phyloP scores from a whole-genome alignment of 2,329 filamentous ascomycete genomes.

The Lomentospora prolificans region DNA sequence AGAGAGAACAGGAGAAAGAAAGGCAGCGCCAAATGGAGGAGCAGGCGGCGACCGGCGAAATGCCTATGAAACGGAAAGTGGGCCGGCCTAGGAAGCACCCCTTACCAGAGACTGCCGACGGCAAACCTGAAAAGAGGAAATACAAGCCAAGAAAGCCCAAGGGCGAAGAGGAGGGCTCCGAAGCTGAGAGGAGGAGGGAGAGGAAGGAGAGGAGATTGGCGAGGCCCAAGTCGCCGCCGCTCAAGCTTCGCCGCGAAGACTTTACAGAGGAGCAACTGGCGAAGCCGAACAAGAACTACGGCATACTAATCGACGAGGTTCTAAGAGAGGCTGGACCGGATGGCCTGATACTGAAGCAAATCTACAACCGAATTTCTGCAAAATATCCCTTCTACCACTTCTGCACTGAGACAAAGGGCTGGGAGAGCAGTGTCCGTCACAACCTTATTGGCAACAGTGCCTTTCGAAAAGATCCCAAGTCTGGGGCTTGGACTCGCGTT shows the following conservation, averaged over 20 bases:
- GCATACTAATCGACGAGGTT: conserved; percentile 50
- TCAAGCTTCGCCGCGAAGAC: conserved; percentile 43
- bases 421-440: conserved; percentile 56
- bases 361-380: conserved; percentile 51
- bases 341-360: conserved; percentile 49
- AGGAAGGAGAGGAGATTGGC: conserved; percentile 49
- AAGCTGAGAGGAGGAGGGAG: conserved; percentile 45
- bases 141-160: conserved; percentile 54
- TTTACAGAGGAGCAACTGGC: conserved; percentile 49
- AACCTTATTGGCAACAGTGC: conserved; percentile 54
- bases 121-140: conserved; percentile 52
- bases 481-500: conserved; percentile 47
- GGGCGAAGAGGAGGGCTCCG: conserved; percentile 43
- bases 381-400: conserved; percentile 52
- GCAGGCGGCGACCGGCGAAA: conserved; percentile 7
- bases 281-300: conserved; percentile 54
- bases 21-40: conserved; percentile 13
- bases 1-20: conserved; percentile 30
- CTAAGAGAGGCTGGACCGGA: conserved; percentile 42
- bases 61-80: conserved; percentile 46
- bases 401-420: conserved; percentile 51
- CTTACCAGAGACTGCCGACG: conserved; percentile 42
- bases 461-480: conserved; percentile 48
- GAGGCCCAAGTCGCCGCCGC: conserved; percentile 48
- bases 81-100: conserved; percentile 57